Conservation (phyloP, 257 asterid species). For the Ajuga chamaepitys region DNA sequence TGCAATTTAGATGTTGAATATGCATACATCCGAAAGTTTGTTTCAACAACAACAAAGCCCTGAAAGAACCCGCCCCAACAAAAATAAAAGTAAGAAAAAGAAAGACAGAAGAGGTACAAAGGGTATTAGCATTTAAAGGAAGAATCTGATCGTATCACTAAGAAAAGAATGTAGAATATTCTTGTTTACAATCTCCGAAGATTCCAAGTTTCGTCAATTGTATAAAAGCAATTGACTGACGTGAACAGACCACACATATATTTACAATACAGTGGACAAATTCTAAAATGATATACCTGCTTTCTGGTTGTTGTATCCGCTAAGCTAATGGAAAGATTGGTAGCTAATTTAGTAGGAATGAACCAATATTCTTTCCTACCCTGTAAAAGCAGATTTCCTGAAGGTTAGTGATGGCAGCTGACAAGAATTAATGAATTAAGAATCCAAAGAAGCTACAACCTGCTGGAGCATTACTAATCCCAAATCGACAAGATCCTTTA, state of each 20-base stretch:
- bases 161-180: neutral
- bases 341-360: conserved; percentile 90
- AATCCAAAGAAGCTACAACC: conserved; percentile 37
- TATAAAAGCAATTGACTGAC: neutral
- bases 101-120: neutral
- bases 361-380: conserved; percentile 96
- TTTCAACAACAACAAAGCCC: conserved; percentile 97
- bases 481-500: conserved; percentile 85
- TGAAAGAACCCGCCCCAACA: conserved; percentile 21
- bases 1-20: conserved; percentile 89
- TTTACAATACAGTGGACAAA: neutral
- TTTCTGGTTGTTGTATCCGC: conserved; percentile 85
- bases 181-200: neutral
- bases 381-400: conserved; percentile 34
- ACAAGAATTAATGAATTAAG: neutral
- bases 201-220: neutral
- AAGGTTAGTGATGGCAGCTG: conserved; percentile 2
- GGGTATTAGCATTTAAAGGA: conserved; percentile 3
- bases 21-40: conserved; percentile 90
- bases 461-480: conserved; percentile 95
- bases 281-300: conserved; percentile 42
- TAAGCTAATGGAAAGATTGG: conserved; percentile 92
- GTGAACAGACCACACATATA: conserved; percentile 1
- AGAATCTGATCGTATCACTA: neutral
- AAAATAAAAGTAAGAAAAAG: neutral